These are phyloP conservation scores for Proteromonas lacertae DNA, from an alignment of 352 stramenopile species.

Conservation along the genomic window DNA sequence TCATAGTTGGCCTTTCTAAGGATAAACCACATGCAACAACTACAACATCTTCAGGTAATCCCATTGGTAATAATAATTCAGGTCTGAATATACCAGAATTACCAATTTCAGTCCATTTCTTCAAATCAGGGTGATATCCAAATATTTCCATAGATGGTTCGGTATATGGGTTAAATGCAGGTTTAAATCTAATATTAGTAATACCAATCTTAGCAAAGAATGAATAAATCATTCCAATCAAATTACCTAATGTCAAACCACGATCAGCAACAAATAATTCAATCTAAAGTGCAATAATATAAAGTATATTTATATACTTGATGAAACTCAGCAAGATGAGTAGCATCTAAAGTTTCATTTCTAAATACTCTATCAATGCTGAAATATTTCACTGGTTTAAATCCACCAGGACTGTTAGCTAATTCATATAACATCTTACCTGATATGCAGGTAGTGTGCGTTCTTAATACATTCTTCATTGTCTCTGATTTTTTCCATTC, in stretches of 20 bases:
- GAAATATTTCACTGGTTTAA: slow-evolving; percentile 90
- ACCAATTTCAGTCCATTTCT: slow-evolving; percentile 96
- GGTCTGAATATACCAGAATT: slow-evolving; percentile 92
- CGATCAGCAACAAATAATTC: slow-evolving; percentile 92
- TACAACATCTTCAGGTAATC: slow-evolving; percentile 82
- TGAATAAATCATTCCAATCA: slow-evolving; percentile 95
- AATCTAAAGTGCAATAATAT: slow-evolving; percentile 17
- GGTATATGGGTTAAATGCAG: slow-evolving; percentile 98
- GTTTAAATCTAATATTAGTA: slow-evolving; percentile 92
- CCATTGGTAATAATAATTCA: slow-evolving; percentile 95
- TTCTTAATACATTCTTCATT: slow-evolving; percentile 93
- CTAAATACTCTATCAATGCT: slow-evolving; percentile 97
- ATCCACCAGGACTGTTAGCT: slow-evolving; percentile 57
- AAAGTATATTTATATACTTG: slow-evolving; percentile 21
- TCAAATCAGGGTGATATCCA: slow-evolving; percentile 94
- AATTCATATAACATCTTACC: slow-evolving; percentile 21
- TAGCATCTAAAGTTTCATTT: slow-evolving; percentile 98
- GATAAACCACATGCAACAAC: slow-evolving; percentile 96
- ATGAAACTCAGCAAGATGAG: slow-evolving; percentile 98
- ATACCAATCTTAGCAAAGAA: slow-evolving; percentile 90
- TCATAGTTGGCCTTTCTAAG: slow-evolving; percentile 96
- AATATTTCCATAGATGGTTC: slow-evolving; percentile 99
- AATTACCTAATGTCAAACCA: slow-evolving; percentile 78
- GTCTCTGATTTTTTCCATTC: slow-evolving; percentile 56
- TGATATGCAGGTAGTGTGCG: slow-evolving; percentile 94